Evolutionary conservation across 2,329 filamentous ascomycete genomes (phyloP).

Genomic region (Calonectria crousiana): DNA sequence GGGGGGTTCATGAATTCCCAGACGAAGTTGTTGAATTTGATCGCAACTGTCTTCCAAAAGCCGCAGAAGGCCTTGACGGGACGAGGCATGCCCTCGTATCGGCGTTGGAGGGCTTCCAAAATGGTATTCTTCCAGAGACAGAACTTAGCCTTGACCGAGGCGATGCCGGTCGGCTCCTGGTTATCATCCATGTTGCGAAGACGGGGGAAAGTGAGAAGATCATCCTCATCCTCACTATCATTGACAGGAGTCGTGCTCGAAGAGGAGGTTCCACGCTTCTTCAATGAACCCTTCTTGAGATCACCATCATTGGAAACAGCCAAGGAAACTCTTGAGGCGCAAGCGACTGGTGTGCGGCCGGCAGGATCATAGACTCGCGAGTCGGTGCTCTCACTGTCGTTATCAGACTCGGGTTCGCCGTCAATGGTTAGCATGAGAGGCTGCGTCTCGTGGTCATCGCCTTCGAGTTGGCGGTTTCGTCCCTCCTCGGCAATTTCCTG

Average conservation of each 20-base stretch:
- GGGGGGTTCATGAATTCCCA: conserved; percentile 99
- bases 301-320: conserved; percentile 63
- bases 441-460: conserved; percentile 57
- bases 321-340: conserved; percentile 62
- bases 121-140: conserved; percentile 38
- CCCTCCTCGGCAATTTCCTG: conserved; percentile 68
- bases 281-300: conserved; percentile 47
- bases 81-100: conserved; percentile 55
- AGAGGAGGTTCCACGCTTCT: conserved; percentile 39
- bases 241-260: conserved; percentile 43
- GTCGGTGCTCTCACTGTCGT: conserved; percentile 53
- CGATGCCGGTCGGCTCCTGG: conserved; percentile 53
- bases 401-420: conserved; percentile 54
- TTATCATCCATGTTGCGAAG: conserved; percentile 60
- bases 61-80: conserved; percentile 54
- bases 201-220: conserved; percentile 74
- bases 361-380: conserved; percentile 66
- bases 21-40: conserved; percentile 71
- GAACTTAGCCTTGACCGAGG: conserved; percentile 47
- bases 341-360: conserved; percentile 66
- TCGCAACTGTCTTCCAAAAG: conserved; percentile 49
- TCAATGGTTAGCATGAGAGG: conserved; percentile 56
- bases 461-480: conserved; percentile 65
- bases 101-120: conserved; percentile 38
- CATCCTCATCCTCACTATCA: conserved; percentile 52